A percentile compares a stretch with the other conserved stretches of the same genome.
phyloP scores from a whole-genome alignment of 1,284 basidiomycete genomes.

The Leccinum griseonigrum region DNA sequence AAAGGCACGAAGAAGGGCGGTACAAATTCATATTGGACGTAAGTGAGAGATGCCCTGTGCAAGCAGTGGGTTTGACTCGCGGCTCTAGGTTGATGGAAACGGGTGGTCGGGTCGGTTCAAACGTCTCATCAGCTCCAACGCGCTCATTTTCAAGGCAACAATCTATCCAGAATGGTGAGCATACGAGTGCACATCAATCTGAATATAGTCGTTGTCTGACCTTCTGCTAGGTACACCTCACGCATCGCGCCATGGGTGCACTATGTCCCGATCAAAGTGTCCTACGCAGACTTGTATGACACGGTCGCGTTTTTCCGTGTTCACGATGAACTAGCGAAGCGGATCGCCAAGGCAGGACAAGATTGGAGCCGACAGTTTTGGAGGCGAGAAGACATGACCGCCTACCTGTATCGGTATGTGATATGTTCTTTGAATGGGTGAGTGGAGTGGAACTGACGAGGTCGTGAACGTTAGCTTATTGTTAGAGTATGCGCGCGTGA shows the following conservation, averaged over 20 bases:
- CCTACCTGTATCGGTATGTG: slow-evolving; percentile 57
- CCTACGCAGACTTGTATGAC: slow-evolving; percentile 57
- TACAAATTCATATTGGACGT: slow-evolving; percentile 70
- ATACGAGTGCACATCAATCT: background rate
- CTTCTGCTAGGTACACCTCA: slow-evolving; percentile 35
- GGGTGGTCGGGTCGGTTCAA: slow-evolving; percentile 73
- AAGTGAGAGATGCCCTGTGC: slow-evolving; percentile 19
- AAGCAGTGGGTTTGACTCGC: background rate
- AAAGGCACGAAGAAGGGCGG: slow-evolving; percentile 44
- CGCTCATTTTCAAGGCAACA: slow-evolving; percentile 62
- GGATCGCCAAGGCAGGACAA: slow-evolving; percentile 56
- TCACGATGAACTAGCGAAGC: slow-evolving; percentile 53
- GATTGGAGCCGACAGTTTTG: slow-evolving; percentile 62
- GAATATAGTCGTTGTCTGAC: slow-evolving; percentile 1
- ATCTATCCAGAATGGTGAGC: slow-evolving; percentile 64
- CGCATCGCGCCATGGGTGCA: slow-evolving; percentile 57
- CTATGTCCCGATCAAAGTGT: slow-evolving; percentile 57
- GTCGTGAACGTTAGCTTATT: slow-evolving; percentile 30
- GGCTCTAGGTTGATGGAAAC: slow-evolving; percentile 57
- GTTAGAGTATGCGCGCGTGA: slow-evolving; percentile 31
- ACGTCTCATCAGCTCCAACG: slow-evolving; percentile 59
- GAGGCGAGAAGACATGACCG: slow-evolving; percentile 62
- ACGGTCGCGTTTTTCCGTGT: slow-evolving; percentile 56
- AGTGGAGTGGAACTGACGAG: background rate
- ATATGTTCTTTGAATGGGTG: background rate